Conservation (phyloP, 257 asterid species). For the Solanum rostratum region DNA sequence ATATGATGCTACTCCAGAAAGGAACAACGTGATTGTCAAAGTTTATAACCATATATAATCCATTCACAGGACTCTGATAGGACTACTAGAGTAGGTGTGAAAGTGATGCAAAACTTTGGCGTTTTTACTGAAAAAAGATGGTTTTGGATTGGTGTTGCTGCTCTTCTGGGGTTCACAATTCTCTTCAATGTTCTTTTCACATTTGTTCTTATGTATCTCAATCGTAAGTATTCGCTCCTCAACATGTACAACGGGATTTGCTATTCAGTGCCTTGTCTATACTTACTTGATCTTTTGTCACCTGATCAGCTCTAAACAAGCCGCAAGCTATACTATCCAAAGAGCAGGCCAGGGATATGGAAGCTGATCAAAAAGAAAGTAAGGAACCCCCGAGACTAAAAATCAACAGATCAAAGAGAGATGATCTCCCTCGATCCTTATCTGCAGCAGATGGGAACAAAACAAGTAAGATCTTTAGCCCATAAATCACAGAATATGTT, state of each 20-base stretch:
- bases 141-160: constrained; percentile 61
- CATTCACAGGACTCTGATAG: constrained; percentile 25
- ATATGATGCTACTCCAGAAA: neutral
- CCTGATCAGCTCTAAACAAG: constrained; percentile 54
- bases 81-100: constrained; percentile 26
- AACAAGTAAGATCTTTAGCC: constrained; percentile 28
- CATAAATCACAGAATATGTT: neutral
- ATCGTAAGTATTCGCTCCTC: constrained; percentile 27
- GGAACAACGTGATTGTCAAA: neutral
- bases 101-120: constrained; percentile 28
- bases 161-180: constrained; percentile 35
- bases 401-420: constrained; percentile 37
- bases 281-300: neutral
- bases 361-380: constrained; percentile 26
- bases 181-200: constrained; percentile 46
- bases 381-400: constrained; percentile 34
- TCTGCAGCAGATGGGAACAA: constrained; percentile 43
- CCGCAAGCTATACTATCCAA: constrained; percentile 84
- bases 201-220: constrained; percentile 41
- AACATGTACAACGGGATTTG: neutral
- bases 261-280: neutral
- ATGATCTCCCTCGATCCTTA: constrained; percentile 27
- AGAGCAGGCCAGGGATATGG: constrained; percentile 69
- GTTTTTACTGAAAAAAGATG: constrained; percentile 33
- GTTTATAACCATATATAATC: neutral